Base-by-base conservation (phyloP, 768 basidiomycete species). In the Leccinum arenicola region DNA sequence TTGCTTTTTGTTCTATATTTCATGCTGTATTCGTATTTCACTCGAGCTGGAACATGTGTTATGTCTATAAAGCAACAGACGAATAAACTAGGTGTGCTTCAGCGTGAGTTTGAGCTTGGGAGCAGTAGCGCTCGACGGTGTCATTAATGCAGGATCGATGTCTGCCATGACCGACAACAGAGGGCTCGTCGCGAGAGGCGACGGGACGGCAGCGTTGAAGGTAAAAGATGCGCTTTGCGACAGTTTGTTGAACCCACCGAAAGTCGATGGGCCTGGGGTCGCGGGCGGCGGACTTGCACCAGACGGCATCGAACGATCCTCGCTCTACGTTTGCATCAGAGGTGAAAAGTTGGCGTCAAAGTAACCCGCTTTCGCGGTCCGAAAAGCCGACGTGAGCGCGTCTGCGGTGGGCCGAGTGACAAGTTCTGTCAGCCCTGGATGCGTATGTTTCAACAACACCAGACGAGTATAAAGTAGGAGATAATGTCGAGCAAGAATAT, bases 261-360 rank as follows among this genome's bases (percentile, higher is more conserved):
- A 73, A 58, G 75, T 76, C 17, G 79, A 74, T 48, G 77, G 68
- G 48, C 74, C 68, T 40, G 78, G 66, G 1, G 79, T 74, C 35
- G 77, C 72, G 10, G 81, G 76, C 6, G 82, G 77, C 0, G 82
- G 82, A 58, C 79, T 80, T 5, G 82, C 70, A 14, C 76, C 80
- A 35, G 81, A 77, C 19, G 84, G 76, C 27, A 84, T 71, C 9
- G 77, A 73, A 38, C 70, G 64, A 75, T 84, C 75, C 75, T 83
- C 69, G 73, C 78, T 73, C 56, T 84, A 73, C 19, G 80, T 65
- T 58, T 89, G 87, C 77, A 93, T 84, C 52, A 93, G 75, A 11
- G 89, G 87, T 7, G 86, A 84, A 70, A 89, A 92, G 73, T 91
- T 93, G 23, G 87, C 78, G 61, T 93, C 91, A 60, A 91, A 91